Conservation (phyloP, 306 rosid species). For the Rosa multiflora region DNA sequence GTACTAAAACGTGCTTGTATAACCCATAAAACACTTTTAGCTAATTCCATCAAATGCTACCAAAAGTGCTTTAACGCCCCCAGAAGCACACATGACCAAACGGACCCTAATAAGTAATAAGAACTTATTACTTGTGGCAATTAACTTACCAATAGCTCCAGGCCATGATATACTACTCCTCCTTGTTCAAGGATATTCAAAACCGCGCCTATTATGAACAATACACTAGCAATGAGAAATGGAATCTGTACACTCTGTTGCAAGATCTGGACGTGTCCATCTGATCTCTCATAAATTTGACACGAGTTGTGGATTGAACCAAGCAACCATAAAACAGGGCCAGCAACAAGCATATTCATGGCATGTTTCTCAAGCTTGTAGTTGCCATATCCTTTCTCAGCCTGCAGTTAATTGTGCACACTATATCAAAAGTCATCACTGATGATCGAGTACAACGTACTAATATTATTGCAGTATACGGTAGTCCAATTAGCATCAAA, state of each 20-base stretch:
- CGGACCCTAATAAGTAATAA: neutral
- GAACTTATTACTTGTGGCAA: neutral
- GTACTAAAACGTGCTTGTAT: neutral
- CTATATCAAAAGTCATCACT: neutral
- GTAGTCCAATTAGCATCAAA: neutral
- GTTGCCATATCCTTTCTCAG: constrained; percentile 45
- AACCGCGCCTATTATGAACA: constrained; percentile 54
- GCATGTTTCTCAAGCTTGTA: constrained; percentile 55
- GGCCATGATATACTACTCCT: constrained; percentile 51
- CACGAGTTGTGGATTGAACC: constrained; percentile 93
- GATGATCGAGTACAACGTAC: neutral
- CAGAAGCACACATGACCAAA: neutral
- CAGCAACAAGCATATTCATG: constrained; percentile 67
- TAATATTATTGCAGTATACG: neutral
- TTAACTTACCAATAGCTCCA: constrained; percentile 49
- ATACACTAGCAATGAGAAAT: constrained; percentile 63
- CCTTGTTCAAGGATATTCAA: constrained; percentile 54
- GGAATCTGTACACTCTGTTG: constrained; percentile 81
- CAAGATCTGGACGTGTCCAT: constrained; percentile 78
- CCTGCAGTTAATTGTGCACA: constrained; percentile 34
- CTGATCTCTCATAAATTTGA: constrained; percentile 85
- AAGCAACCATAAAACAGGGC: constrained; percentile 71
- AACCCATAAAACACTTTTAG: neutral
- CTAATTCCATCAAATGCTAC: neutral
- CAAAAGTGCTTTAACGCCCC: neutral